Base-by-base conservation (phyloP, 2,329 filamentous ascomycete species). In the Pseudopithomyces chartarum region DNA sequence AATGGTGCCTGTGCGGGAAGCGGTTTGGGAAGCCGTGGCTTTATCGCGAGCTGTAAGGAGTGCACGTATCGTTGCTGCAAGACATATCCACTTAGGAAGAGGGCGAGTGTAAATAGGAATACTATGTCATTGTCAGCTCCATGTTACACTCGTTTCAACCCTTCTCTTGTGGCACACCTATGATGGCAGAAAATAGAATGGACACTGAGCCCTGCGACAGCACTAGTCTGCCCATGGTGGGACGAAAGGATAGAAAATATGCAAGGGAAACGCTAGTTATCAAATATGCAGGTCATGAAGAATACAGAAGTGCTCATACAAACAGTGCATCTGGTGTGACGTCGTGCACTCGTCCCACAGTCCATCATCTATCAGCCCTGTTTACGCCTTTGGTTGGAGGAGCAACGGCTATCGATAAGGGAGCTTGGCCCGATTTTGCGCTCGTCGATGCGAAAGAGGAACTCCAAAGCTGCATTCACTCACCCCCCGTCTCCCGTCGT, bases 41-140 rank as follows among this genome's bases (percentile, higher is more conserved):
- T 84, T 67, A 97, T 88, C 17, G 90, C 90, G 54, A 82, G 80
- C 67, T 94, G 90, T 32, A 97, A 83, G 65, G 89, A 88, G 60
- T 84, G 85, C 4, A 97, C 85, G 0, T 92, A 95, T 66, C 91
- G 87, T 76, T 97, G 93, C 70, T 97, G 93, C 52, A 97, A 84
- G 2, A 88, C 85, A 74, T 96, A 97, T 68, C 93, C 93, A 50
- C 90, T 92, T 32, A 97, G 82, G 75, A 97, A 97, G 23, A 97
- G 86, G 4, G 92, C 85, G 36, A 88, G 76, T 2, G 92, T 96
- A 76, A 91, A 97, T 23, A 90, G 73, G 61, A 91, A 79, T 57
- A 97, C 90, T 77, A 59, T 6, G 10, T 15, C 3, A 36, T 4
- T 45, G 54, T 67, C 38, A 70, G 61, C 42, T 39, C 39, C 34